phyloP scores from a whole-genome alignment of 805 yeast genomes.

The Lipomyces orientalis region DNA sequence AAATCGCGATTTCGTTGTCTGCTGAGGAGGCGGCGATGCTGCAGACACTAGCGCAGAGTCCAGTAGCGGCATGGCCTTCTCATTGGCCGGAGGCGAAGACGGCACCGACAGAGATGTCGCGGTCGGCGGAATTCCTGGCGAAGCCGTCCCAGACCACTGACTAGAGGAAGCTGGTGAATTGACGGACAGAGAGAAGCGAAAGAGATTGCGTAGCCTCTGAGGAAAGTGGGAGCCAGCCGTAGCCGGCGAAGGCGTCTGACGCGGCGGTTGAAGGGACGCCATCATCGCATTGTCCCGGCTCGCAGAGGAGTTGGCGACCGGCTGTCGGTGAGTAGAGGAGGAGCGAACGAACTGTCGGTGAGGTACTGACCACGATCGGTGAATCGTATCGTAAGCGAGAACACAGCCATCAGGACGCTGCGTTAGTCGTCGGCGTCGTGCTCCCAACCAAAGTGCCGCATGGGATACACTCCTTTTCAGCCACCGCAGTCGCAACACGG shows the following conservation, averaged over 20 bases:
- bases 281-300: slow-evolving; percentile 9
- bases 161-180: not conserved
- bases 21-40: slow-evolving; percentile 14
- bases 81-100: slow-evolving; percentile 8
- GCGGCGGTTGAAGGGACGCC: slow-evolving; percentile 21
- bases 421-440: not conserved
- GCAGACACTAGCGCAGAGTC: not conserved
- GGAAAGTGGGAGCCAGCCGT: slow-evolving; percentile 39
- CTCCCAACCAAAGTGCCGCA: not conserved
- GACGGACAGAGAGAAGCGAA: slow-evolving; percentile 40
- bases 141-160: not conserved
- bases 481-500: not conserved
- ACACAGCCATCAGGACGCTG: not conserved
- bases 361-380: not conserved
- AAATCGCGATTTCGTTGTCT: slow-evolving; percentile 31
- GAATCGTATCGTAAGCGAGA: not conserved
- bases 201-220: slow-evolving; percentile 44
- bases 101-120: slow-evolving; percentile 12
- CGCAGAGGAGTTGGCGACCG: not conserved
- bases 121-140: slow-evolving; percentile 1
- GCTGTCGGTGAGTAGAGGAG: not conserved
- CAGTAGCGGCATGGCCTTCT: not conserved
- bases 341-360: not conserved
- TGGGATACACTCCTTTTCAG: not conserved
- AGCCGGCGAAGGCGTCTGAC: slow-evolving; percentile 20